Conservation (phyloP, 192 early-diverging fungal genomes). For the Cladochytrium replicatum region DNA sequence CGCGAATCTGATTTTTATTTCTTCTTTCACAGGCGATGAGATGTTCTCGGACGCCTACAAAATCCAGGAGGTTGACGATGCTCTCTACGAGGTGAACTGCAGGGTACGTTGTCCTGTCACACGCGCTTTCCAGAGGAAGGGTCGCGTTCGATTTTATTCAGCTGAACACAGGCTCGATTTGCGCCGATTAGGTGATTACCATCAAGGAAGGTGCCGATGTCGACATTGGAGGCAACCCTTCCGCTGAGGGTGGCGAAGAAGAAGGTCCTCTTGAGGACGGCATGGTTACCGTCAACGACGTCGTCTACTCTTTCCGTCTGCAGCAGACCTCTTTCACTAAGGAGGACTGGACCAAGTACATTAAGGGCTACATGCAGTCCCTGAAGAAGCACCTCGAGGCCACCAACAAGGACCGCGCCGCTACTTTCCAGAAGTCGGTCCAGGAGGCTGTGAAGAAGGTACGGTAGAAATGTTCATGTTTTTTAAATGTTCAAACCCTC, state of each 20-base stretch:
- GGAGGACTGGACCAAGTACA: constrained; percentile 81
- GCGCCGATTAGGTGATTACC: constrained; percentile 39
- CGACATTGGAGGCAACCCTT: constrained; percentile 88
- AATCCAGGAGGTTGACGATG: constrained; percentile 51
- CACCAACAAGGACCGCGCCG: constrained; percentile 48
- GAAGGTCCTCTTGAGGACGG: constrained; percentile 58
- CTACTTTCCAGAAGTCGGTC: constrained; percentile 56
- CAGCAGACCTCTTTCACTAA: constrained; percentile 72
- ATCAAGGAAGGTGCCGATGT: constrained; percentile 58
- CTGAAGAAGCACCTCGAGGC: constrained; percentile 53
- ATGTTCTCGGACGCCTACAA: constrained; percentile 82
- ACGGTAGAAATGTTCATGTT: too few species aligned
- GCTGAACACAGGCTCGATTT: not conserved
- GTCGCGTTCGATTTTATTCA: not conserved
- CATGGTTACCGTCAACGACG: constrained; percentile 65
- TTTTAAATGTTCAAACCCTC: too few species aligned
- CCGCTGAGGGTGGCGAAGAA: constrained; percentile 61
- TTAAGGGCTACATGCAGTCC: constrained; percentile 90
- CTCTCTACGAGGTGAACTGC: constrained; percentile 71
- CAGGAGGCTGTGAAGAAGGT: constrained; percentile 63
- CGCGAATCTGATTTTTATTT: not conserved
- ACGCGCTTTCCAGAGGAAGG: not conserved
- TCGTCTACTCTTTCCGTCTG: constrained; percentile 73
- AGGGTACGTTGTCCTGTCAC: constrained; percentile 25
- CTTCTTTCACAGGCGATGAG: constrained; percentile 58